Evolutionary conservation across 345 rosid genomes (phyloP), one percentile per base, ranked within the genome.

Genomic region (Cardamine resedifolia): DNA sequence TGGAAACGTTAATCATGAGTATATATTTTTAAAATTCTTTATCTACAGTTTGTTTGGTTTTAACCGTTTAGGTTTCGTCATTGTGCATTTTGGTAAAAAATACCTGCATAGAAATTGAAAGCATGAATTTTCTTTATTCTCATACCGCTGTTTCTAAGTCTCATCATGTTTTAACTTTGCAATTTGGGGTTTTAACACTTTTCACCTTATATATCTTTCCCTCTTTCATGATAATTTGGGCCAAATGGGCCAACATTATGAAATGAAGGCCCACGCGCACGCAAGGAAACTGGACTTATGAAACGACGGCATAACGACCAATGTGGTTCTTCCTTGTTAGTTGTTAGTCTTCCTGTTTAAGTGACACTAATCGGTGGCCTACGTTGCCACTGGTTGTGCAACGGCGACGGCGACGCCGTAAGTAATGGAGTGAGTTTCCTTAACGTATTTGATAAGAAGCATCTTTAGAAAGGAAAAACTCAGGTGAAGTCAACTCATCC

Each of bases 261-360:
- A 28, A 68, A 36, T 10, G 10, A 66, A 24, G 10, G 19, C 14
- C 14, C 21, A 33, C 4, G 1, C n/a, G n/a, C n/a, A 31, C 31
- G 27, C 27, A 28, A 28, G 20, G 58, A 36, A 27, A 71, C 9
- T 24, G 5, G 39, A 15, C 3, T 26, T 7, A 19, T 33, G 36
- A 58, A 58, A 59, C 74, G 72, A 27, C 72, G 4, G 4, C 39
- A 44, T 55, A 48, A 67, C 4, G n/a, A 47, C 12, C 3, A 38
- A 18, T 41, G 18, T 55, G 50, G 58, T 23, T 45, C 8, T 15
- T 14, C 6, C 44, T 39, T 39, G 16, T 39, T n/a, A n/a, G n/a
- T n/a, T n/a, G n/a, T n/a, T 38, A 4, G 43, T 39, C 44, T 39
- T 30, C 55, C 24, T 9, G 23, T 31, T 30, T 15, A 51, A 23